Conservation (phyloP, 306 rosid genomes). For the Quercus agrifolia region DNA sequence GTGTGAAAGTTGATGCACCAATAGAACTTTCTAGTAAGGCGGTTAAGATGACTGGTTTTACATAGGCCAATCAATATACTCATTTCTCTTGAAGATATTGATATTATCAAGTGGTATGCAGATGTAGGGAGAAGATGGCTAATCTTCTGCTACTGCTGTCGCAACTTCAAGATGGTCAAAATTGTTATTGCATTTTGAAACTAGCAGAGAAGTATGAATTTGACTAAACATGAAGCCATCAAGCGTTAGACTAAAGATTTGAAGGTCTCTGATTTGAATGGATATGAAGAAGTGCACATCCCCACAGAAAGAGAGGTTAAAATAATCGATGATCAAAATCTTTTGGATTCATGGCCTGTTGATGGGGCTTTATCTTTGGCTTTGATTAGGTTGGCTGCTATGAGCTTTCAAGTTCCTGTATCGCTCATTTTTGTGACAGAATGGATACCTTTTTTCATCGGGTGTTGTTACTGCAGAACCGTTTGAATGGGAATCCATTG, state of each 20-base stretch:
- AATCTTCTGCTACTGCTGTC: slow-evolving; percentile 78
- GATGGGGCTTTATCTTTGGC: slow-evolving; percentile 23
- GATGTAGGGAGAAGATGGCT: slow-evolving; percentile 88
- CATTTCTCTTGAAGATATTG: slow-evolving; percentile 71
- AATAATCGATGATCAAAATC: slow-evolving; percentile 85
- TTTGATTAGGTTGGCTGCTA: slow-evolving; percentile 66
- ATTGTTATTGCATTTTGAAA: slow-evolving; percentile 82
- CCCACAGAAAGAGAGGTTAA: slow-evolving; percentile 82
- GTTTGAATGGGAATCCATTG: slow-evolving; percentile 5
- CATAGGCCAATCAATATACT: slow-evolving; percentile 61
- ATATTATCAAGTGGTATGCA: slow-evolving; percentile 82
- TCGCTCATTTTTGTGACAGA: slow-evolving; percentile 77
- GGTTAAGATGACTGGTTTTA: slow-evolving; percentile 73
- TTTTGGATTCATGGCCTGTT: slow-evolving; percentile 77
- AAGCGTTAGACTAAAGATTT: slow-evolving; percentile 78
- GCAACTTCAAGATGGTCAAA: slow-evolving; percentile 77
- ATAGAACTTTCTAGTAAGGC: slow-evolving; percentile 59
- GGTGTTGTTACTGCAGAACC: slow-evolving; percentile 55
- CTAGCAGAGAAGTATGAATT: slow-evolving; percentile 83
- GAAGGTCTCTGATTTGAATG: slow-evolving; percentile 61
- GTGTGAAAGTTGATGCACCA: slow-evolving; percentile 52
- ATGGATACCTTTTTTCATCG: slow-evolving; percentile 57
- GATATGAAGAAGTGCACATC: slow-evolving; percentile 11
- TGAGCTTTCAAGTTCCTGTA: slow-evolving; percentile 57
- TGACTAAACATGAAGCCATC: slow-evolving; percentile 70